phyloP scores from a whole-genome alignment of 2,329 filamentous ascomycete species.

The Neospermospora avenae region DNA sequence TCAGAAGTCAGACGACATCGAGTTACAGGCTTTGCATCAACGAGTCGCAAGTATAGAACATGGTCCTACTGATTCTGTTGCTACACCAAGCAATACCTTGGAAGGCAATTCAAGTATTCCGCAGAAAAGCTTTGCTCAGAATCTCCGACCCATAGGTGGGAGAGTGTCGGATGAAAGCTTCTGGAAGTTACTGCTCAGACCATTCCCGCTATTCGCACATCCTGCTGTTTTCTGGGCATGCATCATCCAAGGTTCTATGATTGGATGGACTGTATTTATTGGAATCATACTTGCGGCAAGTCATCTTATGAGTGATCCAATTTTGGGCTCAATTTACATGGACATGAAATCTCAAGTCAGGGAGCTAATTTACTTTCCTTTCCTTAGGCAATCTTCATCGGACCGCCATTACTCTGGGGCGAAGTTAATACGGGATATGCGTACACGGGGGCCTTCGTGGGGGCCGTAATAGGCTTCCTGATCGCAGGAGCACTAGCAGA shows the following conservation, averaged over 20 bases:
- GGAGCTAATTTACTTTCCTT: neutral
- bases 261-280: slow-evolving; percentile 95
- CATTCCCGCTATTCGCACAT: slow-evolving; percentile 79
- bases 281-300: slow-evolving; percentile 68
- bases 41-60: neutral
- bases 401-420: slow-evolving; percentile 76
- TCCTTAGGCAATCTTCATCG: slow-evolving; percentile 65
- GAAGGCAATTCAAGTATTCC: slow-evolving; percentile 29
- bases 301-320: neutral
- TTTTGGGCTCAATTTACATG: neutral
- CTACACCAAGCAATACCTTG: slow-evolving; percentile 4
- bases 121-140: slow-evolving; percentile 55
- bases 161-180: slow-evolving; percentile 77
- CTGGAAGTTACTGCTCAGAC: slow-evolving; percentile 61
- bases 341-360: neutral
- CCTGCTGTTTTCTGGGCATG: slow-evolving; percentile 78
- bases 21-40: neutral
- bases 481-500: slow-evolving; percentile 75
- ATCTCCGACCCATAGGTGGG: slow-evolving; percentile 71
- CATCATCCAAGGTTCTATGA: slow-evolving; percentile 83
- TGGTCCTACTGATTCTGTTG: neutral
- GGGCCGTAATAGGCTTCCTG: slow-evolving; percentile 72
- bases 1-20: neutral
- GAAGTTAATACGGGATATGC: slow-evolving; percentile 82
- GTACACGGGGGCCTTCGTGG: slow-evolving; percentile 82